Evolutionary conservation across 2,329 filamentous ascomycete genomes (phyloP), one percentile per base, ranked within the genome.

Genomic region (Ophiostoma tasmaniense): DNA sequence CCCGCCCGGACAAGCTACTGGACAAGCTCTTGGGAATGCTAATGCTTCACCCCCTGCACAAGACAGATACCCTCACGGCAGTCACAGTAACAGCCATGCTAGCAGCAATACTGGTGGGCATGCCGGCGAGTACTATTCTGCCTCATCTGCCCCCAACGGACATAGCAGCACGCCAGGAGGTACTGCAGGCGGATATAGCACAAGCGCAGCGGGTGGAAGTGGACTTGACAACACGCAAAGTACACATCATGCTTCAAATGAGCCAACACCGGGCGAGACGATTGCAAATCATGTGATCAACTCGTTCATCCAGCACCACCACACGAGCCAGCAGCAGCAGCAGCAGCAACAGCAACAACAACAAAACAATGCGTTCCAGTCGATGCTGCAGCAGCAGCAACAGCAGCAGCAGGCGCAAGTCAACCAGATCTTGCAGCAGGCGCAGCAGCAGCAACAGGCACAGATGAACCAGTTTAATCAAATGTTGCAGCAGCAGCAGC

Each of bases 261-360:
- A 66, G 25, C 64, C 66, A 14, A 66, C 66, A 3, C 52, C 66
- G 1, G 68, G 66, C 7, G 68, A 70, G 64, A 7, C 65, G 25
- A n/a, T 68, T 8, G 59, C 69, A 33, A 68, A 67, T 42, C 62
- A 30, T 22, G 25, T 62, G 20, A 22, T 64, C 42, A 39, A 66
- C 33, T 37, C 33, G 13, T 59, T 68, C 8, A 33, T 64, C 2
- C 52, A 70, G 1, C 5, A 42, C 20, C 66, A 69, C 33, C 14
- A 35, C 59, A 10, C 25, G 3, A 62, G 28, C 17, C 42, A 71
- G 25, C 55, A 68, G n/a, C 67, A 69, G 6, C 59, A 67, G 66
- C 50, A 66, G 61, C 68, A 70, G 20, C 65, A 67, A 62, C 62
- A 66, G 45, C 67, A 68, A 39, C 68, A 68, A 59, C 70, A 70